Evolutionary conservation across 139 green algal genomes (phyloP).

Genomic region (Trebouxia sp.): DNA sequence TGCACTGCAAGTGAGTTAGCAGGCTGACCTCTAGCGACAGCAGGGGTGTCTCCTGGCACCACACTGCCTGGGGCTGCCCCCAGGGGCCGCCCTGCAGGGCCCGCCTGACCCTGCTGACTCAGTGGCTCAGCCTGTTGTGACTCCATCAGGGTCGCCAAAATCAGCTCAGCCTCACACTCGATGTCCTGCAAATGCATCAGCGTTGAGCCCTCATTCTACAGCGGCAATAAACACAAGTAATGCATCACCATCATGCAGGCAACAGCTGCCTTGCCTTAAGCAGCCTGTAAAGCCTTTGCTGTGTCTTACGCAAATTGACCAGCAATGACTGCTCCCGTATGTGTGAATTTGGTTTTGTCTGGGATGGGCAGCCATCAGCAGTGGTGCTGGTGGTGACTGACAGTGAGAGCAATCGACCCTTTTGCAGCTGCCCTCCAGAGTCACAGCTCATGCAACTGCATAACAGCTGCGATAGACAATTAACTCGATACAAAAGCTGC

Average conservation of each 20-base stretch:
- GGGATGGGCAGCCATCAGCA: neutral
- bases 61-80: neutral
- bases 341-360: neutral
- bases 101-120: neutral
- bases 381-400: neutral
- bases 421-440: neutral
- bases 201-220: too few relatives aligned
- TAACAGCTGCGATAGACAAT: too few relatives aligned
- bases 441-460: neutral
- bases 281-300: neutral
- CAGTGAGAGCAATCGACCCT: neutral
- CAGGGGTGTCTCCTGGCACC: constrained; percentile 32
- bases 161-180: constrained; percentile 61
- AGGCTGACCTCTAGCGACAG: neutral
- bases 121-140: constrained; percentile 37
- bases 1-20: neutral
- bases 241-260: neutral
- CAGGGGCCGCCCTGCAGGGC: neutral
- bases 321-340: neutral
- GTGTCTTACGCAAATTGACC: too few relatives aligned
- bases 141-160: constrained; percentile 71
- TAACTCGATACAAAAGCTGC: neutral
- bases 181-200: constrained; percentile 49
- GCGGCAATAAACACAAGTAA: too few relatives aligned
- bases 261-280: too few relatives aligned